These are phyloP conservation scores for Cutaneotrichosporon curvatum DNA, from an alignment of 1,284 basidiomycete species.

Conservation along the genomic window DNA sequence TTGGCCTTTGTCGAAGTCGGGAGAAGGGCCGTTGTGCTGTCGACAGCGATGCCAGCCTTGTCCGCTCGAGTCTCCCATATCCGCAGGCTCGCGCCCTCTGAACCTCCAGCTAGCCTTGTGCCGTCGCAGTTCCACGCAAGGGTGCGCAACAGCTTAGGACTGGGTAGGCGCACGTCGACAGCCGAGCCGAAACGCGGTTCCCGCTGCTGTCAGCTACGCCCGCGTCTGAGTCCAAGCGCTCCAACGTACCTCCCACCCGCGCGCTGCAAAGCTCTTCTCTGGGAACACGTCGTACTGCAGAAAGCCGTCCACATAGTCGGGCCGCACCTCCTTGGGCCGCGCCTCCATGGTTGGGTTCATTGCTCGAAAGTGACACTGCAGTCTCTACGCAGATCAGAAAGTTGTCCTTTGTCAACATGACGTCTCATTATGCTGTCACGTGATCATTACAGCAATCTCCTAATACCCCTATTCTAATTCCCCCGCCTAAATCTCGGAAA, in stretches of 20 bases:
- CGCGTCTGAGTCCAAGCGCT: not conserved
- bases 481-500: no score
- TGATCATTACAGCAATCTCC: no score
- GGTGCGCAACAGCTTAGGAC: constrained; percentile 19
- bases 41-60: not conserved
- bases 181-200: constrained; percentile 18
- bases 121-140: constrained; percentile 30
- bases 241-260: constrained; percentile 22
- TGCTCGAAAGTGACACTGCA: not conserved
- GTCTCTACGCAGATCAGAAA: no score
- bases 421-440: no score
- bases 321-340: no score
- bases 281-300: constrained; percentile 21
- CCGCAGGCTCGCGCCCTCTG: constrained; percentile 22
- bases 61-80: constrained; percentile 21
- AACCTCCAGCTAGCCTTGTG: constrained; percentile 21
- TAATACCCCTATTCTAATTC: no score
- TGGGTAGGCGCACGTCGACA: constrained; percentile 23
- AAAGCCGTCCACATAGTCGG: constrained; percentile 10
- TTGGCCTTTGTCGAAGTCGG: constrained; percentile 4
- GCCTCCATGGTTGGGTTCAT: not conserved
- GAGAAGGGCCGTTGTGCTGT: not conserved
- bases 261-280: constrained; percentile 13
- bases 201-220: constrained; percentile 9
- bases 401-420: not conserved